Evolutionary conservation across 805 yeast species (phyloP).

Genomic region (Pichia exigua): DNA sequence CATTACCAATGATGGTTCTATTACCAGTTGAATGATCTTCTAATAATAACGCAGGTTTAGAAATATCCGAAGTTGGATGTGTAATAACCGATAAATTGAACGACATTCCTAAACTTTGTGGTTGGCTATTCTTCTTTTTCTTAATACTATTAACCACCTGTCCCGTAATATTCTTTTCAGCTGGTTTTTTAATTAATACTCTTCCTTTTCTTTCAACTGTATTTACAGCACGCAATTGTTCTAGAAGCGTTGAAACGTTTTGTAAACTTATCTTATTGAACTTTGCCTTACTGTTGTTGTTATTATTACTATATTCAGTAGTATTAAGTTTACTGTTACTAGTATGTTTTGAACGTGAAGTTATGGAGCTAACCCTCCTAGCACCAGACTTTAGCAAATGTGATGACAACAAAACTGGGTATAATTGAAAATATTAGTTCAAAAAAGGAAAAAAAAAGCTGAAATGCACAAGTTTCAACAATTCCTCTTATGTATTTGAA

Average conservation of each 20-base stretch:
- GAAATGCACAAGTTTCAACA: background rate
- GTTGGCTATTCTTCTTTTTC: background rate
- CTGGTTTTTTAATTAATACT: background rate
- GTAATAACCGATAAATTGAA: constrained; percentile 44
- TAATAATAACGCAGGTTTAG: constrained; percentile 49
- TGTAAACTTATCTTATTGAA: background rate
- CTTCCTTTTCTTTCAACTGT: background rate
- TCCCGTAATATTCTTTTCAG: background rate
- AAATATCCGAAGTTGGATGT: constrained; percentile 57
- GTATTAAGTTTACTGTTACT: background rate
- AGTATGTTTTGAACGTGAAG: background rate
- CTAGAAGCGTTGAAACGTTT: background rate
- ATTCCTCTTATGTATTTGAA: background rate
- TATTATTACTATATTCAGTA: background rate
- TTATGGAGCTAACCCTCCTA: background rate
- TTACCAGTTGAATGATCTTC: constrained; percentile 41
- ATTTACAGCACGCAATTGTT: background rate
- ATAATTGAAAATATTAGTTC: background rate
- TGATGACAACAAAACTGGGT: constrained; percentile 1
- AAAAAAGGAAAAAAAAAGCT: too few relatives aligned
- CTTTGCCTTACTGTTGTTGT: background rate
- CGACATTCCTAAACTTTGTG: constrained; percentile 26
- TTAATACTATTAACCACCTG: background rate
- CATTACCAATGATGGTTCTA: constrained; percentile 64
- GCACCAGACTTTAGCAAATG: background rate